phyloP scores from a whole-genome alignment of 306 rosid species.

The Gynostemma pentaphyllum region DNA sequence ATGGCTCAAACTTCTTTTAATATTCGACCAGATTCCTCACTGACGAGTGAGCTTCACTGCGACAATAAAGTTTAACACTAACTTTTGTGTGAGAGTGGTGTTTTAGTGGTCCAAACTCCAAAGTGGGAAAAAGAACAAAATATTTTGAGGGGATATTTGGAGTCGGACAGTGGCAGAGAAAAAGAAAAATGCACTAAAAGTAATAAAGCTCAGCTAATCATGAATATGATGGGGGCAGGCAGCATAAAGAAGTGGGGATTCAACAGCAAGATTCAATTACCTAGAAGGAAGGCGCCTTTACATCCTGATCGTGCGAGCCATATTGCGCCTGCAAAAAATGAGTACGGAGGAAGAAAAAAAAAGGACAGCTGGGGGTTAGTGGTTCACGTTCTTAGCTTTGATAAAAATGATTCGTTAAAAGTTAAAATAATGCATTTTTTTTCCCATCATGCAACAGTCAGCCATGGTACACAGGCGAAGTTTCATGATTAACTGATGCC shows the following conservation, averaged over 20 bases:
- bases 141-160: background rate
- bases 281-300: background rate
- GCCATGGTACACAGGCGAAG: background rate
- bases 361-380: background rate
- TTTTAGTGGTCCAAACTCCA: conserved; percentile 4
- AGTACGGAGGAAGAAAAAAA: background rate
- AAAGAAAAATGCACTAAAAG: conserved; percentile 2
- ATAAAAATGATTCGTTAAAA: background rate
- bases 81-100: background rate
- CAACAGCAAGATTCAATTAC: conserved; percentile 12
- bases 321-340: conserved; percentile 6
- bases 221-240: too few relatives aligned
- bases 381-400: conserved; percentile 1
- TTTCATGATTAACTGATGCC: background rate
- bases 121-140: background rate
- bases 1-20: background rate
- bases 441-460: background rate
- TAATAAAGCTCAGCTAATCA: background rate
- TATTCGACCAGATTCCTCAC: background rate
- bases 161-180: background rate
- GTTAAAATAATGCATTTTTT: background rate
- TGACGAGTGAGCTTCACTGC: background rate
- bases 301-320: conserved; percentile 4
- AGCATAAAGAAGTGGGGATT: conserved; percentile 7
- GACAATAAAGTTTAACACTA: background rate